Evolutionary conservation across 768 basidiomycete genomes (phyloP), one percentile per base, ranked within the genome.

Genomic region (Leccinum variicolor): DNA sequence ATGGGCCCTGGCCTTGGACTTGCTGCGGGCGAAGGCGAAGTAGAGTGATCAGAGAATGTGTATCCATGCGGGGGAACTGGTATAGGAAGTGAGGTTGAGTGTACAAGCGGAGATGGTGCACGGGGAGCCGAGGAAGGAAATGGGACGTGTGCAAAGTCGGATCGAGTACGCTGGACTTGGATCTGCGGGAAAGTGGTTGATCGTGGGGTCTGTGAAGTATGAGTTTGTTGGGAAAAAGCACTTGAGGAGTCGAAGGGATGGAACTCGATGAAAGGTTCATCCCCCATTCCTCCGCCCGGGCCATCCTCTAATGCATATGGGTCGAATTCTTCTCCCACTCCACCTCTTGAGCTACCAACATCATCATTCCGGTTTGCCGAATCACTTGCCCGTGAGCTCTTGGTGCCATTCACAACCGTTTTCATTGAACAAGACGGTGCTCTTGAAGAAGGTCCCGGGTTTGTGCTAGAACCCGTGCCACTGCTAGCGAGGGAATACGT

Each of bases 241-340:
- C 67, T 66, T n/a, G 62, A 56, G 2, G 64, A 29, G 46, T 72
- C 70, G 31, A 61, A 62, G 6, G 52, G 60, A 41, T 62, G 64
- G 4, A 64, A 66, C 6, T 72, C 66, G 45, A 64, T 64, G 2
- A 62, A 41, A 10, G 61, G 59, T 46, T 64, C 66, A 15, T 64
- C 65, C 4, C 53, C 60, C 48, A 54, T 58, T 21, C 55, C 59
- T 50, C 19, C 23, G 53, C 36, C 57, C 41, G 58, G 59, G 7
- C 53, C 57, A 23, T 63, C 39, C 0, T 60, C 72, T 49, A 73
- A 55, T 1, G 73, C 58, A 25, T 66, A 73, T 36, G 59, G 70
- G 4, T 66, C 69, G 2, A 61, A 58, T 51, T 55, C 66, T 39
- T 56, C 64, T 6, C 55, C 57, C 3, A 50, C 41, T n/a, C 10